Conservation (phyloP, 2,329 filamentous ascomycete species). For the Sclerotinia subarctica region DNA sequence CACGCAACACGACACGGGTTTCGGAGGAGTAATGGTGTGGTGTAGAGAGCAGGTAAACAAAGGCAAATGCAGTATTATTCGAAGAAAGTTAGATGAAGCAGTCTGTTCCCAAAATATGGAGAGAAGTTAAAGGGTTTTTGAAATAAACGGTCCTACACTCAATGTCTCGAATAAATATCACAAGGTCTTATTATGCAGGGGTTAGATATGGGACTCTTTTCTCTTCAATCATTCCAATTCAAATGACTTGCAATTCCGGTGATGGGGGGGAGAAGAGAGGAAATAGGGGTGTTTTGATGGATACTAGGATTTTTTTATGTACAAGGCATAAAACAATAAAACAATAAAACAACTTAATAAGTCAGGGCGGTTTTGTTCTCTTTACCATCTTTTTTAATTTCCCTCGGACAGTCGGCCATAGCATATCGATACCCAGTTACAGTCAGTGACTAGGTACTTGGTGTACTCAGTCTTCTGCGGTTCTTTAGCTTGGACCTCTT, state of each 20-base stretch:
- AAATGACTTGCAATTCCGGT: neutral
- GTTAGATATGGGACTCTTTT: slow-evolving; percentile 13
- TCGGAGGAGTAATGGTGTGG: neutral
- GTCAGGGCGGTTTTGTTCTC: neutral
- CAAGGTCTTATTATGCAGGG: slow-evolving; percentile 26
- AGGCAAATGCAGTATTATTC: slow-evolving; percentile 3
- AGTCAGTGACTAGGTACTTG: too few species aligned
- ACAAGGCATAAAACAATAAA: neutral
- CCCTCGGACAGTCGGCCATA: slow-evolving; percentile 7
- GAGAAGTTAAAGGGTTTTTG: slow-evolving; percentile 15
- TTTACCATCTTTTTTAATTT: neutral
- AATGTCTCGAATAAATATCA: slow-evolving; percentile 31
- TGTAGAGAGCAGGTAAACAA: slow-evolving; percentile 13
- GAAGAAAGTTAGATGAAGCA: slow-evolving; percentile 12
- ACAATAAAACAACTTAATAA: neutral
- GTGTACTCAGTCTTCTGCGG: neutral
- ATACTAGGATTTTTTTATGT: neutral
- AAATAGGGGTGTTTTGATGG: slow-evolving; percentile 13
- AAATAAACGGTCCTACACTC: slow-evolving; percentile 23
- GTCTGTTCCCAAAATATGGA: slow-evolving; percentile 19
- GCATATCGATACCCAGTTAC: neutral
- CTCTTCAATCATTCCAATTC: slow-evolving; percentile 3
- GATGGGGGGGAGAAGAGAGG: neutral
- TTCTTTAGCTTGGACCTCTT: slow-evolving; percentile 8
- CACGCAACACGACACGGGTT: slow-evolving; percentile 5